Evolutionary conservation across 495 filamentous ascomycete genomes (phyloP), one percentile per base, ranked within the genome.

Genomic region (Neurospora sp.): DNA sequence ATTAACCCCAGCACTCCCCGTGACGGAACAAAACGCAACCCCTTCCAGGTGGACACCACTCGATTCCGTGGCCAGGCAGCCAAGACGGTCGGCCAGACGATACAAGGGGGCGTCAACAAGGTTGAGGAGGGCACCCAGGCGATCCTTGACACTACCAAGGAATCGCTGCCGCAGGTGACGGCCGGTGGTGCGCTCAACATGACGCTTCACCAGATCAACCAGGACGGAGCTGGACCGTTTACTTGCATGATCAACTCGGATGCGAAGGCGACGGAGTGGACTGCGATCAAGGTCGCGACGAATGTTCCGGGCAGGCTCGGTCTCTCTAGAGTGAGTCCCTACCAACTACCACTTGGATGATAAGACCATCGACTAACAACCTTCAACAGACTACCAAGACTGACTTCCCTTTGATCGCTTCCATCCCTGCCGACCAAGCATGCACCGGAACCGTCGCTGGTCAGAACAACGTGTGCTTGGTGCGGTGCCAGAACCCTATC

Each of bases 401-500:
- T 11, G 83, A 84, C 75, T 83, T 84, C 77, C 81, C 83, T 2
- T 76, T 88, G 10, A 79, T 74, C 1, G 85, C 83, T 34, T 77
- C 82, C 4, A 85, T 88, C 71, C 85, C 86, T 3, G 82, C 80
- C 31, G 77, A 78, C 69, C 84, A 86, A 78, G 73, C 77, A 10
- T 88, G 87, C 78, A 87, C 83, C 59, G 87, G 87, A 43, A 85
- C 84, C 19, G 85, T 85, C 6, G 87, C 86, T 2, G 86, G 85
- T 17, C 83, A 86, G 78, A 78, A 81, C 34, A 85, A 85, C 71
- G 81, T 85, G 70, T 89, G 87, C 76, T 79, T 89, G 38, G 87
- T 88, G 13, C 82, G 85, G 8, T 86, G 86, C 82, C 78, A 85
- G 76, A 89, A 89, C 73, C 77, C 85, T 28, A 86, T 86, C 0